Evolutionary conservation across 495 filamentous ascomycete species (phyloP), one percentile per base, ranked within the genome.

Genomic region (Aspergillus baeticus): DNA sequence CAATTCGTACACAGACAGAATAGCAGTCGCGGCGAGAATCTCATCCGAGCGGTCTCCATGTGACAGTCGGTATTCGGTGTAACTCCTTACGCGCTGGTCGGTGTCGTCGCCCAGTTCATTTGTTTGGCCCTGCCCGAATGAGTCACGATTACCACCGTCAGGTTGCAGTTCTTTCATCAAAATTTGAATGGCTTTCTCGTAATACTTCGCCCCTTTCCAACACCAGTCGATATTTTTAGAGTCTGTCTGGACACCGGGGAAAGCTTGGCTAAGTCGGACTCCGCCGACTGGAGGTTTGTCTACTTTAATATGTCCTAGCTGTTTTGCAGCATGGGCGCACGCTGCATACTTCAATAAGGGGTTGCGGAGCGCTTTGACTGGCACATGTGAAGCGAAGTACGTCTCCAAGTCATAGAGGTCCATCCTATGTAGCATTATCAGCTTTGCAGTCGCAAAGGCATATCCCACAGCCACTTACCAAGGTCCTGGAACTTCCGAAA

Each of bases 1-100:
- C 57, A 85, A 84, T 55, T 87, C 83, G 66, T 86, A 86, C 4
- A 83, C 82, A 51, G 81, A 86, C 22, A 87, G 63, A 29, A 86
- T 86, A 8, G 83, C 83, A 10, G 81, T 83, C 23, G 84, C 83
- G 11, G 83, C 83, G 14, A 86, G 68, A 13, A 84, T 73, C 56
- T 87, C 83, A 57, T 87, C 84, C 10, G 80, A 81, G 54, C 78
- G 77, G 3, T 69, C 69, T 1, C 76, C 71, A 54, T 72, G 69
- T 7, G 72, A 73, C 5, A 75, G 54, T 13, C 71, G 62, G 60
- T 67, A 74, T 31, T 70, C 70, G 0, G 74, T 77, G 35, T 69
- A 63, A 36, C 71, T 71, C 51, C 74, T 63, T 15, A 72, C 63
- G 31, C 76, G 70, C 48, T 75, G 76, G 35, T 73, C 64, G 18